Conservation (phyloP, 2,329 filamentous ascomycete genomes). For the Aspergillus caelatus region DNA sequence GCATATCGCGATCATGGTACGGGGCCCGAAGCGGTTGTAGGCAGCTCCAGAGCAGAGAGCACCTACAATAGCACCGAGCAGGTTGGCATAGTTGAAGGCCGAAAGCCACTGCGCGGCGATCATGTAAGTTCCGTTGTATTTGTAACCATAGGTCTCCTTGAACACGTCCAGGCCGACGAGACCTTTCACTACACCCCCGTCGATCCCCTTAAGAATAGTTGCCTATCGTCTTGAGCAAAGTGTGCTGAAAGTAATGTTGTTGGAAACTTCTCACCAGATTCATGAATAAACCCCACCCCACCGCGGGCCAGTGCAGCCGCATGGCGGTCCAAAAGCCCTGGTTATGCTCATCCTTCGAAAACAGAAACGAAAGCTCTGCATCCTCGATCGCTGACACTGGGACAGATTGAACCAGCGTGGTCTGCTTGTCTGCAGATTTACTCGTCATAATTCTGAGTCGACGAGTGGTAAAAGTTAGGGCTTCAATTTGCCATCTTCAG, state of each 20-base stretch:
- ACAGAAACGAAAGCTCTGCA: slow-evolving; percentile 24
- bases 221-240: slow-evolving; percentile 10
- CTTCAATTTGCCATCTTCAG: background rate
- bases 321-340: slow-evolving; percentile 28
- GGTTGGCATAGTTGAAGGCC: slow-evolving; percentile 32
- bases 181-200: slow-evolving; percentile 28
- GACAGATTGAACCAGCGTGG: slow-evolving; percentile 21
- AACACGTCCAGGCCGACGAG: slow-evolving; percentile 31
- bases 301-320: slow-evolving; percentile 27
- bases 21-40: slow-evolving; percentile 33
- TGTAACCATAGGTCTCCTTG: slow-evolving; percentile 31
- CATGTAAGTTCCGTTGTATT: slow-evolving; percentile 27
- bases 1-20: slow-evolving; percentile 28
- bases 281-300: slow-evolving; percentile 31
- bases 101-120: slow-evolving; percentile 30
- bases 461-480: background rate
- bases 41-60: slow-evolving; percentile 27
- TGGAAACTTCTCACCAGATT: slow-evolving; percentile 21
- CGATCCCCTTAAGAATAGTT: slow-evolving; percentile 27
- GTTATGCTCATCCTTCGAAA: slow-evolving; percentile 27
- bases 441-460: background rate
- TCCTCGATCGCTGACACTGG: slow-evolving; percentile 19
- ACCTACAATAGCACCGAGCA: slow-evolving; percentile 29
- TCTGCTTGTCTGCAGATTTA: slow-evolving; percentile 10
- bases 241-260: background rate